Conservation (phyloP, 208 protist genomes). For the Acanthamoeba lugdunensis region DNA sequence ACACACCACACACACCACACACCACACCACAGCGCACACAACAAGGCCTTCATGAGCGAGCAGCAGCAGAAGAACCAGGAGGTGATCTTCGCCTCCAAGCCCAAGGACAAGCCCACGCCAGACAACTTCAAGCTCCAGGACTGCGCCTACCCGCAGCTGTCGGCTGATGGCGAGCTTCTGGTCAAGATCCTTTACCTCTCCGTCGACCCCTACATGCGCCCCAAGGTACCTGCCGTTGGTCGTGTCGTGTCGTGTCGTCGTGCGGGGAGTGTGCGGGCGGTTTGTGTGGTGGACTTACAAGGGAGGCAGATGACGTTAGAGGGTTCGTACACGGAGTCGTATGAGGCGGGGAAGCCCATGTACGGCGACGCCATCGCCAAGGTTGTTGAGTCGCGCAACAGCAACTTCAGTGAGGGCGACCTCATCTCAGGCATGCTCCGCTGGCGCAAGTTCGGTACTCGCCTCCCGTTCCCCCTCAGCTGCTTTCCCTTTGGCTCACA, state of each 20-base stretch:
- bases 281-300: background rate
- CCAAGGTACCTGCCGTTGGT: background rate
- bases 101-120: slow-evolving; percentile 20
- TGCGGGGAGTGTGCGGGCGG: no score
- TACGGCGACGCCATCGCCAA: slow-evolving; percentile 46
- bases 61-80: slow-evolving; percentile 14
- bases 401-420: slow-evolving; percentile 22
- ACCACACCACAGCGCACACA: background rate
- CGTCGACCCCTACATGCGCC: slow-evolving; percentile 68
- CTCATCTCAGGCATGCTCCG: slow-evolving; percentile 38
- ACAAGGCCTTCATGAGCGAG: background rate
- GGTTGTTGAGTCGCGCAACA: slow-evolving; percentile 32
- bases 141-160: slow-evolving; percentile 18
- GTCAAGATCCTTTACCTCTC: slow-evolving; percentile 42
- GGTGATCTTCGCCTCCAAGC: slow-evolving; percentile 50
- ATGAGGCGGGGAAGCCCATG: slow-evolving; percentile 40
- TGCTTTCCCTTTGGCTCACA: no score
- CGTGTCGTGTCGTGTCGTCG: slow-evolving; percentile 11
- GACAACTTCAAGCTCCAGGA: slow-evolving; percentile 46
- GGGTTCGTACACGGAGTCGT: slow-evolving; percentile 16
- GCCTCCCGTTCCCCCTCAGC: no score
- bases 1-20: no score
- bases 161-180: slow-evolving; percentile 48
- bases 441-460: slow-evolving; percentile 45
- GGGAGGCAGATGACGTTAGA: slow-evolving; percentile 21